Evolutionary conservation across 495 filamentous ascomycete species (phyloP).

Genomic region (Xylaria acuta): DNA sequence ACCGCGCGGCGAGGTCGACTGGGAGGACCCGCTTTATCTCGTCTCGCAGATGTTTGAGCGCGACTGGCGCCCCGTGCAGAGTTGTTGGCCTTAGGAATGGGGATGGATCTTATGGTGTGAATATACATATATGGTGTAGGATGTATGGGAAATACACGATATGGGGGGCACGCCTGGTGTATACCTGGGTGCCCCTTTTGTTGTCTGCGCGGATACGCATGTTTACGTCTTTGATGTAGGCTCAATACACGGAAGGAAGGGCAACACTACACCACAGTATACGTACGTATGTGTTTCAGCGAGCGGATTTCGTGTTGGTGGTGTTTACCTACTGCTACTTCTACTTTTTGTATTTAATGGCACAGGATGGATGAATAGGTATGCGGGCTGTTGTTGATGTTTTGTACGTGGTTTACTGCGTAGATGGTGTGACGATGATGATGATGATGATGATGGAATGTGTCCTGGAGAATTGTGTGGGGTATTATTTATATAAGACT

Average conservation of each 20-base stretch:
- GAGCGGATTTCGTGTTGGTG: not conserved
- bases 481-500: too few relatives aligned
- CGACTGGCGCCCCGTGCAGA: constrained; percentile 31
- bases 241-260: not conserved
- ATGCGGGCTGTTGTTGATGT: not conserved
- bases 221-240: not conserved
- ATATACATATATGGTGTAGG: not conserved
- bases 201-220: not conserved
- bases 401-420: too few relatives aligned
- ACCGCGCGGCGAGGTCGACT: constrained; percentile 20
- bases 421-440: too few relatives aligned
- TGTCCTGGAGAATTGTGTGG: too few relatives aligned
- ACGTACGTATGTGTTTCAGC: not conserved
- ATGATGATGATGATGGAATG: not conserved
- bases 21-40: constrained; percentile 41
- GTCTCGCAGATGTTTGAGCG: constrained; percentile 44
- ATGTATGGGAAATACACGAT: not conserved
- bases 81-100: constrained; percentile 13
- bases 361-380: not conserved
- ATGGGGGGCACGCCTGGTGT: not conserved
- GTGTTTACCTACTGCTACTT: not conserved
- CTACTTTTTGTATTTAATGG: not conserved
- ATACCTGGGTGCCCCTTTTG: not conserved
- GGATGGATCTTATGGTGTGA: too few relatives aligned
- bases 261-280: not conserved